These are phyloP conservation scores for Eucalyptus brandiana DNA, from an alignment of 345 rosid species.

Conservation along the genomic window DNA sequence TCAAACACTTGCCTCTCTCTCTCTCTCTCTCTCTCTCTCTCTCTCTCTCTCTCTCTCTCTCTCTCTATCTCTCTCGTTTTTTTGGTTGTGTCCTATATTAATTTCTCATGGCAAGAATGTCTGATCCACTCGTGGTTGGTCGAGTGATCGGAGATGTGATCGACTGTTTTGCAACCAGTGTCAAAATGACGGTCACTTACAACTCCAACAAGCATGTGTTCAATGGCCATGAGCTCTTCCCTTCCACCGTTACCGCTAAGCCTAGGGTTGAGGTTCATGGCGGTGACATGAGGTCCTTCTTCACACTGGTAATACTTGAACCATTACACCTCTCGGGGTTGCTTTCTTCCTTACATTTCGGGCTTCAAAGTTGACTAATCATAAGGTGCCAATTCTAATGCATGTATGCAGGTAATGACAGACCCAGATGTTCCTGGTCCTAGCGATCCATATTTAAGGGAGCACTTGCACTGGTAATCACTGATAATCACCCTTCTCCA, in stretches of 20 bases:
- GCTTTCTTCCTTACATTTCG: background rate
- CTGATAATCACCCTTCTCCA: background rate
- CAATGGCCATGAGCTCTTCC: conserved; percentile 86
- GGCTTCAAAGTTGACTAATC: background rate
- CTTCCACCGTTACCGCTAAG: conserved; percentile 54
- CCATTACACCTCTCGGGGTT: background rate
- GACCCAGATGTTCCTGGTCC: conserved; percentile 99
- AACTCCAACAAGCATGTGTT: conserved; percentile 61
- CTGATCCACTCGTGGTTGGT: conserved; percentile 77
- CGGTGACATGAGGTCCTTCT: conserved; percentile 84
- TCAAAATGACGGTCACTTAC: conserved; percentile 62
- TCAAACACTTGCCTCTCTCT: background rate
- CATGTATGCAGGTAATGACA: conserved; percentile 61
- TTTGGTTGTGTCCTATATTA: background rate
- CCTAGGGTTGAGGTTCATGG: conserved; percentile 90
- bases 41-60: background rate
- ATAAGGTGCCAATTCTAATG: background rate
- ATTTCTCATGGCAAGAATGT: background rate
- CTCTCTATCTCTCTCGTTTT: background rate
- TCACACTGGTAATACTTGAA: conserved; percentile 63
- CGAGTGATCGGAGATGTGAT: conserved; percentile 89
- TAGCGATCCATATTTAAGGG: conserved; percentile 89
- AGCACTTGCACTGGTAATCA: conserved; percentile 89
- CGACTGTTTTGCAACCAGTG: conserved; percentile 43
- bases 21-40: background rate